phyloP scores from a whole-genome alignment of 2,329 filamentous ascomycete genomes.

The Epichloe festucae region DNA sequence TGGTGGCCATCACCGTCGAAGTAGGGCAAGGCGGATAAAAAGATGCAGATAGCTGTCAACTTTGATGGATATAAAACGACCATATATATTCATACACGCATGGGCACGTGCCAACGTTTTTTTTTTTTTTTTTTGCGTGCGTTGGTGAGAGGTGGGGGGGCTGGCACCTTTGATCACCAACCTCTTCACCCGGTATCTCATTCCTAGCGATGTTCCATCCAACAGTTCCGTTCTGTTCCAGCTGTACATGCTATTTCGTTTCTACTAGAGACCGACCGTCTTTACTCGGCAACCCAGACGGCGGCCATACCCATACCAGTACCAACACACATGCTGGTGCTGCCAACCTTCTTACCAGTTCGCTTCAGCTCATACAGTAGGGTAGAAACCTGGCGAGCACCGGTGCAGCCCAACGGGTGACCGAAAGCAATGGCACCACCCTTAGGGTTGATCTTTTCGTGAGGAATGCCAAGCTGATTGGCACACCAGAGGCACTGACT shows the following conservation, averaged over 20 bases:
- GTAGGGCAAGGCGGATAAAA: background rate
- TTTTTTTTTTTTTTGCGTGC: background rate
- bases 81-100: constrained; percentile 16
- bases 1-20: background rate
- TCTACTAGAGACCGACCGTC: background rate
- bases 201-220: background rate
- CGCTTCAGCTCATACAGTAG: constrained; percentile 80
- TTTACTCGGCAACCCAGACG: constrained; percentile 86
- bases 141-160: background rate
- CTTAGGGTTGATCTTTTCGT: constrained; percentile 91
- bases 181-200: background rate
- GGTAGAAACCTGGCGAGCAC: constrained; percentile 85
- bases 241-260: background rate
- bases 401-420: constrained; percentile 88
- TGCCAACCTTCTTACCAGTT: constrained; percentile 71
- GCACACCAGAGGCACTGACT: constrained; percentile 90
- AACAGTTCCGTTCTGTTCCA: background rate
- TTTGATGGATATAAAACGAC: background rate
- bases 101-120: background rate
- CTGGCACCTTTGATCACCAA: background rate
- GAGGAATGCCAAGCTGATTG: constrained; percentile 70
- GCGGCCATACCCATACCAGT: constrained; percentile 98
- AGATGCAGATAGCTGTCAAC: background rate
- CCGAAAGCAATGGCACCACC: constrained; percentile 93
- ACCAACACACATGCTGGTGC: constrained; percentile 93